Evolutionary conservation across 78 protist species (phyloP), one percentile per base, ranked within the genome.

Genomic region (Trichosphaerium sp.): DNA sequence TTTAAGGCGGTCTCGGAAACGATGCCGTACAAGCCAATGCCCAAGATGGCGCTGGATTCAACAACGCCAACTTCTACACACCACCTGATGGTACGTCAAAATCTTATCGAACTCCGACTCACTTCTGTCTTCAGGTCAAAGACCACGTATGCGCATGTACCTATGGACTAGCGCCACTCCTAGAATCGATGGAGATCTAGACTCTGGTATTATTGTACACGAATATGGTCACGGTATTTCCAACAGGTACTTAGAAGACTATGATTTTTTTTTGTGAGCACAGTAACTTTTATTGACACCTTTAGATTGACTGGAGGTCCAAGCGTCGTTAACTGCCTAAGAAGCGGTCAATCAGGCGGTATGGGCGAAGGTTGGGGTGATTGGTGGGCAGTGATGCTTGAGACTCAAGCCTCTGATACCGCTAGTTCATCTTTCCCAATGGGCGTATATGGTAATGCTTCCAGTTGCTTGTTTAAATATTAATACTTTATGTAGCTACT

Each of bases 21-120:
- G 66, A 61, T 31, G 66, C 66, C 44, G 66, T 61, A 31, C 66
- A 61, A 49, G 66, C 66, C 66, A 61, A 61, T 28, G 66, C 66
- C 11, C 66, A 61, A 15, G 66, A 61, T 28, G 66, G 66, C 14
- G 44, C 66, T 4, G 66, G 66, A 32, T 8, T 3, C 26, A 57
- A 57, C 63, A 57, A 57, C 63, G 63, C 41, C 35, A 28, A 57
- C 26, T 57, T 21, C 6, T 38, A n/a, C 63, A 28, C 35, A 6
- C 26, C 26, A 41, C 63, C 26, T 26, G 63, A 57, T 6, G n/a
- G n/a, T n/a, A n/a, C n/a, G n/a, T n/a, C n/a, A n/a, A n/a, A n/a
- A n/a, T n/a, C n/a, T n/a, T n/a, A n/a, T n/a, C n/a, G n/a, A n/a
- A 18, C 51, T n/a, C 51, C 18, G 21, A 18, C 51, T 44, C n/a